Base-by-base conservation (phyloP, 176 grass and related monocot genomes). In the Oropetium thomaeum region DNA sequence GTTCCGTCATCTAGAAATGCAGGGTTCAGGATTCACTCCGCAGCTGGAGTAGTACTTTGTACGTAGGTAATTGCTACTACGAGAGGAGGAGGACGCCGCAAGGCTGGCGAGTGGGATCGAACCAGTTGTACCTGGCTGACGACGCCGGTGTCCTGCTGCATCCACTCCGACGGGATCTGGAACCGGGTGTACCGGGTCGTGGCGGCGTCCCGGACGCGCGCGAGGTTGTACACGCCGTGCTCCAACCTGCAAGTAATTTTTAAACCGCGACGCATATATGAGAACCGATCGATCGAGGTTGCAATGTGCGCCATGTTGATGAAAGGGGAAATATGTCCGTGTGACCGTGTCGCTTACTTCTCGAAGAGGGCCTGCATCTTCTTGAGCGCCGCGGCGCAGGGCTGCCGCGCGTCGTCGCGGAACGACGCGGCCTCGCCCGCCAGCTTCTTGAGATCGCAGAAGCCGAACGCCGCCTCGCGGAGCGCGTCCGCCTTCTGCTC, bases 401-500 rank as follows among this genome's bases (percentile, higher is more conserved):
- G 89, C 79, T 90, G 96, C 2, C 92, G 64, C 10, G 76, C 58
- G 58, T 96, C 89, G 61, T 90, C 80, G 66, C 69, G 87, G 82
- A 96, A 96, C 1, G 84, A 86, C 15, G 82, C 39, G 0, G 82
- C 96, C 77, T 92, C 84, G 5, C 9, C 42, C 76, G 82, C 87
- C 23, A 99, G 75, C 72, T 99, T 99, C 85, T 79, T 90, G 4
- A 99, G 91, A 76, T 99, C 96, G 68, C 84, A 82, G 65, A 90
- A 99, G 22, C 96, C 96, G 60, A 99, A 99, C 75, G 96, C 96
- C 39, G 96, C 96, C 86, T 99, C 96, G 1, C 96, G 89, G 77
- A 99, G 81, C 23, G 92, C 96, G 80, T 99, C 96, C 61, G 92
- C 96, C 86, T 99, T 99, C 44, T 90, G 73, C 89, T 99, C 96